These are phyloP conservation scores for Thelephora ganbajun DNA, from an alignment of 768 basidiomycete genomes.

Conservation along the genomic window DNA sequence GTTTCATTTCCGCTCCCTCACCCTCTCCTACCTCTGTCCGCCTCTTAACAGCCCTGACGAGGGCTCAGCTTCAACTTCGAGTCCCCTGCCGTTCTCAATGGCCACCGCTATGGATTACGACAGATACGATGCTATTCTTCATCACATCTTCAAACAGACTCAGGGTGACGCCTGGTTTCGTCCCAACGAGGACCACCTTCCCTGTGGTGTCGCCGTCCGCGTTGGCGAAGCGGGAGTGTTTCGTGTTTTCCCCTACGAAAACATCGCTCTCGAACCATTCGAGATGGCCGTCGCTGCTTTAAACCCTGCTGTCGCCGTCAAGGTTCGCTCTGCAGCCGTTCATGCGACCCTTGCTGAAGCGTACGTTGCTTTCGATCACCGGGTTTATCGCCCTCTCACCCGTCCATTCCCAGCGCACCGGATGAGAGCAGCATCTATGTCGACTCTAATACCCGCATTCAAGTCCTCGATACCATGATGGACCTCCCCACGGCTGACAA, in stretches of 20 bases:
- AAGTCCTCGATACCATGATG: conserved; percentile 68
- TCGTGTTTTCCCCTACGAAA: conserved; percentile 42
- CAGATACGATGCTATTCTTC: conserved; percentile 28
- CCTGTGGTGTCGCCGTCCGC: conserved; percentile 35
- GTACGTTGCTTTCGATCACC: conserved; percentile 13
- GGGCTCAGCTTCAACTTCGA: not conserved
- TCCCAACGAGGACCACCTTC: conserved; percentile 31
- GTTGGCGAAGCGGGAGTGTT: conserved; percentile 27
- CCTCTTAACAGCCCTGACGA: not conserved
- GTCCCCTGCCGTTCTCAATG: not conserved
- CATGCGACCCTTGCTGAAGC: conserved; percentile 37
- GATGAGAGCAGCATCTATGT: conserved; percentile 27
- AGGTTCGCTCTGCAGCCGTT: conserved; percentile 33
- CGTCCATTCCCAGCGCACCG: conserved; percentile 11
- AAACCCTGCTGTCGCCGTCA: conserved; percentile 43
- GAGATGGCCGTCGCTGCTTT: conserved; percentile 36
- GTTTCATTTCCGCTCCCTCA: not conserved
- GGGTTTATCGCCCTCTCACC: not conserved
- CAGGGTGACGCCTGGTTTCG: conserved; percentile 42
- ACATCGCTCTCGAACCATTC: conserved; percentile 37
- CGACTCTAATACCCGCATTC: conserved; percentile 56
- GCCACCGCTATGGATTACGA: conserved; percentile 22
- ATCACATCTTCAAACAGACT: conserved; percentile 31
- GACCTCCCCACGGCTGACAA: conserved; percentile 49
- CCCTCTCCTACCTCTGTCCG: not conserved